Evolutionary conservation across 495 filamentous ascomycete genomes (phyloP).

Genomic region (Penicillium paradoxum): DNA sequence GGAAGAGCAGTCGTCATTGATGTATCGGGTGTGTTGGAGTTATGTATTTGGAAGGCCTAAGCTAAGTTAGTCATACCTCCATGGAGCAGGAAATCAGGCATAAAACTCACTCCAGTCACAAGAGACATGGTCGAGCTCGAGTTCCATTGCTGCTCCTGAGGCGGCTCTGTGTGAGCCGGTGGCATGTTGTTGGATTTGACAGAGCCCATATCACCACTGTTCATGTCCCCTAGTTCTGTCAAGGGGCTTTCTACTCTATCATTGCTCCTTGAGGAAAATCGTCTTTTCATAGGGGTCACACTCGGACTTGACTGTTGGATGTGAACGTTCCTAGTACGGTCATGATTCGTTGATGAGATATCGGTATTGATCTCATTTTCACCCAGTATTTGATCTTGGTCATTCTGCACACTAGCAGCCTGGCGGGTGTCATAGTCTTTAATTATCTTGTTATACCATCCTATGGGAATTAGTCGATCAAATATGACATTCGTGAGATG

Average conservation of each 20-base stretch:
- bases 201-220: not conserved
- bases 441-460: not conserved
- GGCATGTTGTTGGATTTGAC: not conserved
- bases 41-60: constrained; percentile 25
- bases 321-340: not conserved
- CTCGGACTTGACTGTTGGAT: not conserved
- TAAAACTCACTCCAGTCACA: constrained; percentile 18
- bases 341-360: not conserved
- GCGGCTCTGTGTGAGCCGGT: not conserved
- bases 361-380: not conserved
- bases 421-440: not conserved
- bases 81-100: not conserved
- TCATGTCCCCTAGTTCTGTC: not conserved
- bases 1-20: constrained; percentile 22
- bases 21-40: constrained; percentile 9
- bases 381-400: not conserved
- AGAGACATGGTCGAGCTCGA: constrained; percentile 31
- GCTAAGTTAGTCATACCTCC: not conserved
- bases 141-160: not conserved
- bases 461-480: not conserved
- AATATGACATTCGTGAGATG: not conserved
- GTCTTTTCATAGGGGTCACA: not conserved
- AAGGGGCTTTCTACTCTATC: not conserved
- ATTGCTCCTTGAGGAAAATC: not conserved
- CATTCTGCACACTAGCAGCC: not conserved